Evolutionary conservation across 495 filamentous ascomycete species (phyloP), one percentile per base, ranked within the genome.

Genomic region (Corynascus novoguineensis): DNA sequence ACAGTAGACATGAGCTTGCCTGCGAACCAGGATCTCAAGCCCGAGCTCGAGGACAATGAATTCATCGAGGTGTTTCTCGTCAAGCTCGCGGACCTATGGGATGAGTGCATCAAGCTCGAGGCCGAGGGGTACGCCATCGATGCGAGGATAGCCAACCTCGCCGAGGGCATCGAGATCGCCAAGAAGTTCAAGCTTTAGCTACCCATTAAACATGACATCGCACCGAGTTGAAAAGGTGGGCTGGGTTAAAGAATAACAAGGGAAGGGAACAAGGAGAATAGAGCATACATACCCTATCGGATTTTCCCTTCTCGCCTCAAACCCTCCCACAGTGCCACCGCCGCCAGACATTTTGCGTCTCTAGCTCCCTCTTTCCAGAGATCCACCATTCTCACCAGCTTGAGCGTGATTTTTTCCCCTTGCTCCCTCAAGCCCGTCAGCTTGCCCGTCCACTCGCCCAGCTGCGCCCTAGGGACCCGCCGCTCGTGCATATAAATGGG

Each of bases 1-100:
- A 83, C 77, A 5, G 80, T 96, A 54, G 89, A 96, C 70, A 83
- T 88, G 78, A 81, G 73, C 12, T 68, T 82, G 10, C 81, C 85
- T 0, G 84, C 83, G 52, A 90, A 92, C 61, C 73, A 81, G 58
- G 72, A 83, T 45, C 82, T 83, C 57, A 76, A 85, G 54, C 86
- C 89, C 3, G 75, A 90, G 59, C 77, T 95, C 2, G 90, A 96
- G 55, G 90, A 93, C 40, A 87, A 87, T 64, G 90, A 95, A 66
- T 93, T 93, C 68, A 96, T 96, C 59, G 89, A 95, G 69, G 85
- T 84, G 27, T 96, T 95, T 63, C 82, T 80, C 12, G 75, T 90
- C 0, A 85, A 83, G 17, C 68, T 96, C 35, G 77, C 69, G 50
- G 72, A 78, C 28, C 68, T 96, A 17, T 90, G 83, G 71, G 76